Evolutionary conservation across 176 grass and related monocot species (phyloP).

Genomic region (Carex scoparia): DNA sequence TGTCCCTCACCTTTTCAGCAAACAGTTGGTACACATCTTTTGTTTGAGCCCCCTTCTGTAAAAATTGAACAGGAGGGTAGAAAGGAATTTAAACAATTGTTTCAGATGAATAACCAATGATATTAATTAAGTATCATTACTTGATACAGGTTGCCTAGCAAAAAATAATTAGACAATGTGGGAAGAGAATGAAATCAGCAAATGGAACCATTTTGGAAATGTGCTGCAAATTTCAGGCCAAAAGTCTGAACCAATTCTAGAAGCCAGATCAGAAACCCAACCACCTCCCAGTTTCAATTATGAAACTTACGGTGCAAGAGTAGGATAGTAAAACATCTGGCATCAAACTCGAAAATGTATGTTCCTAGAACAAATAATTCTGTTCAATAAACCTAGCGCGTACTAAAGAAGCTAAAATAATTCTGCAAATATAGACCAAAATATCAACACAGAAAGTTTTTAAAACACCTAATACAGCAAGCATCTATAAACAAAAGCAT

Average conservation of each 20-base stretch:
- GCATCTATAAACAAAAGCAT: too few species aligned
- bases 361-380: too few species aligned
- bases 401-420: too few species aligned
- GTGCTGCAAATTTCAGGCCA: neutral
- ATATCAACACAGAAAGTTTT: too few species aligned
- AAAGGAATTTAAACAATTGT: conserved; percentile 5
- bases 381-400: too few species aligned
- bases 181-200: neutral
- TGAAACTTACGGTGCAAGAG: too few species aligned
- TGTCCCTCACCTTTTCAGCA: conserved; percentile 98
- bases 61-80: conserved; percentile 13
- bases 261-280: too few species aligned
- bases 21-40: conserved; percentile 93
- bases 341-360: too few species aligned
- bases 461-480: too few species aligned
- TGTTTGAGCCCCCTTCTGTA: conserved; percentile 50
- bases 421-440: too few species aligned
- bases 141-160: neutral
- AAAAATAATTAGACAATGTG: neutral
- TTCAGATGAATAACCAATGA: neutral
- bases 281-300: too few species aligned
- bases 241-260: neutral
- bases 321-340: too few species aligned
- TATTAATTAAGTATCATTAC: neutral
- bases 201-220: neutral